Base-by-base conservation (phyloP, 2,329 filamentous ascomycete species). In the Penicillium polonicum region DNA sequence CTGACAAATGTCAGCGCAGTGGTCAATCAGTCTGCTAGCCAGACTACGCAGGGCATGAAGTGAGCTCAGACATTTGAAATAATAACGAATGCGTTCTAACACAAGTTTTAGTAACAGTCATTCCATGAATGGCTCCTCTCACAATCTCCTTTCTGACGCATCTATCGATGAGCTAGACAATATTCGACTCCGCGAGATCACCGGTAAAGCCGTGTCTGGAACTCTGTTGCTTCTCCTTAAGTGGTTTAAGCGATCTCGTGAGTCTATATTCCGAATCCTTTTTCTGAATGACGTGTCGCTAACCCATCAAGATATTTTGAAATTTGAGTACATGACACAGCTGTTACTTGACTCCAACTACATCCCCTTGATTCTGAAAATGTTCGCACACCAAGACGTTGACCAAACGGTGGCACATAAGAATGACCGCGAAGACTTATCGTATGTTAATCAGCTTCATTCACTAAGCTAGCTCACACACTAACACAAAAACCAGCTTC, bases 271-370 rank as follows among this genome's bases (percentile, higher is more conserved):
- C 12, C 45, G 31, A 39, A 46, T n/a, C 21, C 35, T 45, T 15
- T 3, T 2, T 4, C 17, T 42, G 9, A 19, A 29, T 35, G 8
- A 27, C 1, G 17, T 27, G 0, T 23, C 39, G 64, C 60, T 71
- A 56, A 68, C 46, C 15, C 21, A 5, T 44, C 5, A 48, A 95
- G 91, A 99, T 72, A 85, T 97, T 29, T 80, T 99, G 63, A 96
- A 97, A 72, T 97, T 94, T 65, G 94, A 99, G 76, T 97, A 97
- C 69, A 79, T 99, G 69, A 93, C 92, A 0, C 94, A 99, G 70
- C 83, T 99, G 3, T 80, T 99, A 12, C 83, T 99, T 29, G 94
- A 99, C 74, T 94, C 91, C 4, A 97, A 96, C 73, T 99, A 97
- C 72, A 82, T 99, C 7, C 93, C 93, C 0, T 80, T 99, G 31